Percentiles rank a stretch among this genome's conserved stretches.
Conservation (phyloP, 495 filamentous ascomycete genomes). For the Astrothelium macrocarpum region DNA sequence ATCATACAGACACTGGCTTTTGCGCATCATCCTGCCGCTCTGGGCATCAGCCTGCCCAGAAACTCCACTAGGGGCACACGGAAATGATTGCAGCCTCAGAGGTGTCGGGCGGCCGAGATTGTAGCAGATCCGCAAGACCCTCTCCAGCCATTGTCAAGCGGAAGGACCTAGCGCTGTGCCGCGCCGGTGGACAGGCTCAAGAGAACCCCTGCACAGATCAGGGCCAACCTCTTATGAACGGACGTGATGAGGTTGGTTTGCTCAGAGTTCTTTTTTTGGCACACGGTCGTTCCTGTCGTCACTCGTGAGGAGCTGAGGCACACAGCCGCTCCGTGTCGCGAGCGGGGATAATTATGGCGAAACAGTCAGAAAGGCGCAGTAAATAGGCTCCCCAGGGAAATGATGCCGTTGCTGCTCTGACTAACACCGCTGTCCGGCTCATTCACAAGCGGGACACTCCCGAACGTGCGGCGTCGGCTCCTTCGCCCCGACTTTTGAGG, state of each 20-base stretch:
- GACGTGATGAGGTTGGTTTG: neutral
- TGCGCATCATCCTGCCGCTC: neutral
- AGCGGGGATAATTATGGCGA: slow-evolving; percentile 6
- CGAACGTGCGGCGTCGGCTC: neutral
- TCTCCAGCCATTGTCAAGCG: neutral
- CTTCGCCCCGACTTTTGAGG: neutral
- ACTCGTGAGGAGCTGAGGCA: slow-evolving; percentile 1
- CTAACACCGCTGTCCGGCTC: neutral
- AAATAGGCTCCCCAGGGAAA: neutral
- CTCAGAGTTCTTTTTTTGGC: neutral
- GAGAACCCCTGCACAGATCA: slow-evolving; percentile 2
- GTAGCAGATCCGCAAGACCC: neutral
- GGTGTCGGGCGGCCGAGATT: neutral
- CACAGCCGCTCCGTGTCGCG: neutral
- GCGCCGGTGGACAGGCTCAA: neutral
- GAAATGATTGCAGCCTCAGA: neutral
- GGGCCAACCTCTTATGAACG: neutral
- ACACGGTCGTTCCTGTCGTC: slow-evolving; percentile 2
- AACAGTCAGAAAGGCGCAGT: slow-evolving; percentile 3
- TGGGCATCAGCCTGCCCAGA: neutral
- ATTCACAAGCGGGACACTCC: neutral
- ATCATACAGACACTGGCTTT: neutral
- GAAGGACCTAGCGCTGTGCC: slow-evolving; percentile 2
- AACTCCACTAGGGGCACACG: neutral
- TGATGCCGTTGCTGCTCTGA: neutral